Base-by-base conservation (phyloP, 1,284 basidiomycete species). In the Coniferiporia weirii region DNA sequence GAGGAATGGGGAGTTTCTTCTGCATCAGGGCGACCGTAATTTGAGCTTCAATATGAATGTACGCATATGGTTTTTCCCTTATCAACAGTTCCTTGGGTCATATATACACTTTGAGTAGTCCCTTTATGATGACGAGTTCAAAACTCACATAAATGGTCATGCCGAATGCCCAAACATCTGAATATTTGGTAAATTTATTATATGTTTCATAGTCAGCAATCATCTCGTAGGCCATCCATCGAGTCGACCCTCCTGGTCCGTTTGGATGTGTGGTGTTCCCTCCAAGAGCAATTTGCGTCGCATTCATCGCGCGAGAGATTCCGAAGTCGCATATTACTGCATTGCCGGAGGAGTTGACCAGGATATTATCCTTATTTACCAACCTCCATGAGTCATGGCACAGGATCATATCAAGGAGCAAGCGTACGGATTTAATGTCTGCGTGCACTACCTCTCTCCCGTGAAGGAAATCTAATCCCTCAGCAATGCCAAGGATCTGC, bases 161-260 rank as follows among this genome's bases (percentile, higher is more conserved):
- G 10, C 51, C 51, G 43, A 59, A 59, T 15, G 57, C 57, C 57
- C 57, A 59, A 1, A 59, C 57, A 32, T 59, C 57, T 10, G 51
- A 22, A 36, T 59, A 9, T 35, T 48, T 38, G n/a, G 57, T 47
- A 20, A 54, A 45, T 13, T 36, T 38, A 10, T 12, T 44, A 32
- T 40, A 10, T 40, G 8, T 40, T 4, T 40, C 38, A 40, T 40
- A 15, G 8, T 40, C 8, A 19, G 4, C 10, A 17, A 49, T 10
- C 8, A 59, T 36, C n/a, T 59, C 58, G 12, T 20, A 34, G 32
- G 58, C 58, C 15, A 49, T 20, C 34, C 50, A 59, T 13, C 58
- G 32, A 7, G 38, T 15, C 9, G 58, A 32, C 12, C 58, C 58
- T 20, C 27, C 54, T 15, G 12, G 44, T 17, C n/a, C 19, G 17